Conservation (phyloP, 768 basidiomycete genomes). For the Heimioporus sp. region DNA sequence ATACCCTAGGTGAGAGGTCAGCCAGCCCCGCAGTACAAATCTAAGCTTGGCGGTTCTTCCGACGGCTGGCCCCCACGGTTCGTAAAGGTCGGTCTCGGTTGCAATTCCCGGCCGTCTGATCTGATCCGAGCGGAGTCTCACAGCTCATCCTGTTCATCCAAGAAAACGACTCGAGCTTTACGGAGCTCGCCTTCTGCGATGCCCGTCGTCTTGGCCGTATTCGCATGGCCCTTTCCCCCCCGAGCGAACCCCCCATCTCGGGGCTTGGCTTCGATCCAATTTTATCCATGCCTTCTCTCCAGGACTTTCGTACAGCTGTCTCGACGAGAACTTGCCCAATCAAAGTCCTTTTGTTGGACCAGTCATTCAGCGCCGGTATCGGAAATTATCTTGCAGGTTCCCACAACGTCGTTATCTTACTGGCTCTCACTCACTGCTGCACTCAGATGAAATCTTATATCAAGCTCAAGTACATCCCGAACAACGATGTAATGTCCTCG, state of each 20-base stretch:
- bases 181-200: slow-evolving; percentile 69
- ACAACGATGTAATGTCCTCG: slow-evolving; percentile 56
- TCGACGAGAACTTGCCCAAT: slow-evolving; percentile 60
- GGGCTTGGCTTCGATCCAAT: slow-evolving; percentile 77
- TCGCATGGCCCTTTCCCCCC: slow-evolving; percentile 56
- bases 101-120: no score
- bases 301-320: slow-evolving; percentile 47
- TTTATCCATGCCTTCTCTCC: slow-evolving; percentile 58
- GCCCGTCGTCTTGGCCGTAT: slow-evolving; percentile 70
- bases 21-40: slow-evolving; percentile 48
- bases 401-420: no score
- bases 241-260: slow-evolving; percentile 66
- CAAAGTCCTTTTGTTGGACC: slow-evolving; percentile 75
- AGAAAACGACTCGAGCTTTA: slow-evolving; percentile 31
- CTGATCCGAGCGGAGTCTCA: not conserved
- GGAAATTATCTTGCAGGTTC: slow-evolving; percentile 82
- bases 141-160: slow-evolving; percentile 67
- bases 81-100: slow-evolving; percentile 47
- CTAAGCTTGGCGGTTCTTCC: slow-evolving; percentile 38
- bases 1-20: slow-evolving; percentile 44
- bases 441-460: slow-evolving; percentile 67
- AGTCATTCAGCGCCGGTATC: slow-evolving; percentile 77
- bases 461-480: slow-evolving; percentile 74
- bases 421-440: not conserved
- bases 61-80: slow-evolving; percentile 64